These are phyloP conservation scores for Aureobasidium sp. DNA, from an alignment of 2,329 filamentous ascomycete genomes.

Conservation along the genomic window DNA sequence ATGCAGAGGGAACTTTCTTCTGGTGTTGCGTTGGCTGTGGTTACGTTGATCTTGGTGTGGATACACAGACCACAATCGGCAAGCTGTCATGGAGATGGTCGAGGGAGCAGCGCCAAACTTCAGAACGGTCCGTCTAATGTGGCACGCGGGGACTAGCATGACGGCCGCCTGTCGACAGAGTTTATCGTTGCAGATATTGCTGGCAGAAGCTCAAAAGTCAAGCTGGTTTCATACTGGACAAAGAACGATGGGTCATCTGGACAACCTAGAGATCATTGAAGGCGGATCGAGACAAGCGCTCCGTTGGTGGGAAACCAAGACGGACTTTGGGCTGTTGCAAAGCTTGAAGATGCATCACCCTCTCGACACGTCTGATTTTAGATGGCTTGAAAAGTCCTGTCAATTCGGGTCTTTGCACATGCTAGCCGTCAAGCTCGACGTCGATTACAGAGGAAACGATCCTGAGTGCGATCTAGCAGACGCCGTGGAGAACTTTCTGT, in stretches of 20 bases:
- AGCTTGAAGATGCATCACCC: not conserved
- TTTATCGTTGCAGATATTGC: not conserved
- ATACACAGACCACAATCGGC: slow-evolving; percentile 15
- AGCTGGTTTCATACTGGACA: not conserved
- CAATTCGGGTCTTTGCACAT: not conserved
- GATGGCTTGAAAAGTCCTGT: not conserved
- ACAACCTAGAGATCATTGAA: not conserved
- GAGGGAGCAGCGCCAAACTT: not conserved
- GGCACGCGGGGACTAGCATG: not conserved
- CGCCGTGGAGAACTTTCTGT: not conserved
- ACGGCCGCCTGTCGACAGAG: not conserved
- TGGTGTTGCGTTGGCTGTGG: slow-evolving; percentile 48
- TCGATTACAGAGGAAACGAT: not conserved
- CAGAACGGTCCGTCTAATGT: not conserved
- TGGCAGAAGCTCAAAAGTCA: not conserved
- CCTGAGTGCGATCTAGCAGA: not conserved
- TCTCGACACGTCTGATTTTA: not conserved
- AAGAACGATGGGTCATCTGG: not conserved
- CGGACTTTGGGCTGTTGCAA: not conserved
- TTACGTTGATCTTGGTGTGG: slow-evolving; percentile 47
- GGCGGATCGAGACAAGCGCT: no score
- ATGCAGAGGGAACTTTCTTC: slow-evolving; percentile 43
- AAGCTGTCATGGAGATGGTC: not conserved
- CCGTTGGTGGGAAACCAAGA: not conserved
- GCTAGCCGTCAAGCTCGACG: not conserved